Percentiles rank a stretch among this genome's conserved stretches.
These are phyloP conservation scores for Boletus semigastroideus DNA, from an alignment of 1,284 basidiomycete genomes.

Conservation along the genomic window DNA sequence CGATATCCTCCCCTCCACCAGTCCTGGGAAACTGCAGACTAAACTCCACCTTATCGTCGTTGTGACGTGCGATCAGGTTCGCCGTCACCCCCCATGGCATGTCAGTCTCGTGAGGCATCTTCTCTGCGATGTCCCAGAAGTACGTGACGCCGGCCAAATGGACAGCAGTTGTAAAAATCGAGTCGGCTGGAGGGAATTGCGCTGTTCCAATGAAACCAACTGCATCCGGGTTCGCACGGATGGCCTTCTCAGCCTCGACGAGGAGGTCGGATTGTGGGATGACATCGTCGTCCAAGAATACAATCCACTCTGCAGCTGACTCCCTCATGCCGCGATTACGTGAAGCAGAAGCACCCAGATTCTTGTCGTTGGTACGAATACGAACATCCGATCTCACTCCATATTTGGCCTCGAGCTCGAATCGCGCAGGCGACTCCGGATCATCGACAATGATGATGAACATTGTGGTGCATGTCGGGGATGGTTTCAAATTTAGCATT, in stretches of 20 bases:
- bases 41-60: conserved; percentile 46
- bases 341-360: conserved; percentile 39
- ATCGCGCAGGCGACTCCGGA: conserved; percentile 41
- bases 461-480: conserved; percentile 45
- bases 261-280: conserved; percentile 45
- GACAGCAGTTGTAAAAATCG: conserved; percentile 52
- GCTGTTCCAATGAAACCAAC: conserved; percentile 56
- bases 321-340: conserved; percentile 31
- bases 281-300: conserved; percentile 61
- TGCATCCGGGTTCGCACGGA: conserved; percentile 45
- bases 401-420: conserved; percentile 24
- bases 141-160: conserved; percentile 57
- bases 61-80: conserved; percentile 51
- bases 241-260: conserved; percentile 45
- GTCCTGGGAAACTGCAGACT: conserved; percentile 56
- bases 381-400: conserved; percentile 22
- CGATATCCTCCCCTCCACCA: conserved; percentile 63
- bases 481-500: conserved; percentile 45
- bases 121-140: conserved; percentile 61
- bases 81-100: conserved; percentile 67
- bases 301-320: conserved; percentile 29
- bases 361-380: conserved; percentile 26
- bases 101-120: conserved; percentile 40
- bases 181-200: conserved; percentile 47
- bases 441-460: conserved; percentile 61